These are phyloP conservation scores for Hygrocybe punicea DNA, from an alignment of 768 basidiomycete species.

Conservation along the genomic window DNA sequence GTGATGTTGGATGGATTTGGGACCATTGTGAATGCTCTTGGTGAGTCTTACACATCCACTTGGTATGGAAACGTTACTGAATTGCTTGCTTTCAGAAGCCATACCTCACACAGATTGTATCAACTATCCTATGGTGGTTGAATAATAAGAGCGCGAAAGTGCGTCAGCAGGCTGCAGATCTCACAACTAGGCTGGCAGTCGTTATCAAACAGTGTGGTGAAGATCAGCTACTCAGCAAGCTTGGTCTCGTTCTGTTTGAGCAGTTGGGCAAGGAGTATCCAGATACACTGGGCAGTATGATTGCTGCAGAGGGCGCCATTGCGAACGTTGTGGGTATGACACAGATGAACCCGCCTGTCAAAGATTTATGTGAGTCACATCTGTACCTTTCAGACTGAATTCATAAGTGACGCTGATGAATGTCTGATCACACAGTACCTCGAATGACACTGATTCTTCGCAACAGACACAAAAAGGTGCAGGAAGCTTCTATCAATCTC, in stretches of 20 bases:
- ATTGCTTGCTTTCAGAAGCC: slow-evolving; percentile 61
- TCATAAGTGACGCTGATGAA: neutral
- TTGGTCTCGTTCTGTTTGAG: slow-evolving; percentile 95
- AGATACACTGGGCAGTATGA: slow-evolving; percentile 98
- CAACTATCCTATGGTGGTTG: slow-evolving; percentile 96
- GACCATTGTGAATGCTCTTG: slow-evolving; percentile 93
- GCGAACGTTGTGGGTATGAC: slow-evolving; percentile 99
- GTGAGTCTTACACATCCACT: slow-evolving; percentile 25
- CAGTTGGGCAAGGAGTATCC: slow-evolving; percentile 99
- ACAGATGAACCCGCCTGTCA: slow-evolving; percentile 99
- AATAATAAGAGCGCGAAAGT: slow-evolving; percentile 99
- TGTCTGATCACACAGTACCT: slow-evolving; percentile 60
- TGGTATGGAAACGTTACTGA: neutral
- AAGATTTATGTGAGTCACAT: slow-evolving; percentile 83
- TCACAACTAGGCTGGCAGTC: slow-evolving; percentile 91
- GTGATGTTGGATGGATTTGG: slow-evolving; percentile 99
- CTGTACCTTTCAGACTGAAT: neutral
- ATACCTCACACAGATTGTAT: slow-evolving; percentile 97
- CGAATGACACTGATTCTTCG: slow-evolving; percentile 99
- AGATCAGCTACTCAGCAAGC: slow-evolving; percentile 90
- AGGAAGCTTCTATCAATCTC: slow-evolving; percentile 98
- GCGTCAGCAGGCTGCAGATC: slow-evolving; percentile 97
- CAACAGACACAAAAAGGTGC: slow-evolving; percentile 98
- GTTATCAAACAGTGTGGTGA: slow-evolving; percentile 99
- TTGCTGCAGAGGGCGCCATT: slow-evolving; percentile 97